Percentiles rank a stretch among this genome's conserved stretches.
Conservation (phyloP, 371 early-diverging fungal species). For the Rhizopus delemar region DNA sequence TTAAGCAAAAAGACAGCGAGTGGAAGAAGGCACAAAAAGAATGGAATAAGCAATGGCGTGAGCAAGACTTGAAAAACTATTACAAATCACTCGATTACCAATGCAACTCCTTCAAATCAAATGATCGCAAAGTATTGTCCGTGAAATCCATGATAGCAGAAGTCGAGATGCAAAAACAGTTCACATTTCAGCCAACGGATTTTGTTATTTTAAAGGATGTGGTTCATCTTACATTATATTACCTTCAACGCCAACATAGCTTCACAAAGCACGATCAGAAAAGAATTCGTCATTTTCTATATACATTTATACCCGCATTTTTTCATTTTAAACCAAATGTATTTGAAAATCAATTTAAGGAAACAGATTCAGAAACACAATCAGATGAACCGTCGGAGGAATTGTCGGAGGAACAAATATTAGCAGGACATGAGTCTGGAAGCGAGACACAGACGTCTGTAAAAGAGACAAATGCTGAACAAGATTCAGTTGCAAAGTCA, state of each 20-base stretch:
- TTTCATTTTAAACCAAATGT: conserved; percentile 42
- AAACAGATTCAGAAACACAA: conserved; percentile 33
- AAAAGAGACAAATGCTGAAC: too few species aligned
- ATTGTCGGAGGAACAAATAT: too few species aligned
- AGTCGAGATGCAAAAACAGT: conserved; percentile 82
- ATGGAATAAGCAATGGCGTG: conserved; percentile 96
- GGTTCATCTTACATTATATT: conserved; percentile 57
- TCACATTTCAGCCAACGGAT: conserved; percentile 64
- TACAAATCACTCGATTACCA: conserved; percentile 96
- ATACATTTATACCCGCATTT: conserved; percentile 73
- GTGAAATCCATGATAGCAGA: conserved; percentile 78
- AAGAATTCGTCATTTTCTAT: conserved; percentile 72
- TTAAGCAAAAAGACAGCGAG: conserved; percentile 95
- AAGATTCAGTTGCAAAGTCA: conserved; percentile 48
- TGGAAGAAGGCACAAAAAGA: conserved; percentile 72
- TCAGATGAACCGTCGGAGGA: conserved; percentile 9
- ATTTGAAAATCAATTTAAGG: conserved; percentile 29
- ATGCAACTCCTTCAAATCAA: conserved; percentile 83
- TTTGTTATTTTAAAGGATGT: conserved; percentile 64
- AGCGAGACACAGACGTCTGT: too few species aligned
- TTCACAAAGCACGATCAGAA: conserved; percentile 67
- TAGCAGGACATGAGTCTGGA: too few species aligned
- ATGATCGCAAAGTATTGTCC: conserved; percentile 74
- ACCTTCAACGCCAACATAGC: conserved; percentile 52
- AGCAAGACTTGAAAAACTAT: conserved; percentile 91